phyloP scores from a whole-genome alignment of 768 basidiomycete genomes.

The Leccinum aurantiacum region DNA sequence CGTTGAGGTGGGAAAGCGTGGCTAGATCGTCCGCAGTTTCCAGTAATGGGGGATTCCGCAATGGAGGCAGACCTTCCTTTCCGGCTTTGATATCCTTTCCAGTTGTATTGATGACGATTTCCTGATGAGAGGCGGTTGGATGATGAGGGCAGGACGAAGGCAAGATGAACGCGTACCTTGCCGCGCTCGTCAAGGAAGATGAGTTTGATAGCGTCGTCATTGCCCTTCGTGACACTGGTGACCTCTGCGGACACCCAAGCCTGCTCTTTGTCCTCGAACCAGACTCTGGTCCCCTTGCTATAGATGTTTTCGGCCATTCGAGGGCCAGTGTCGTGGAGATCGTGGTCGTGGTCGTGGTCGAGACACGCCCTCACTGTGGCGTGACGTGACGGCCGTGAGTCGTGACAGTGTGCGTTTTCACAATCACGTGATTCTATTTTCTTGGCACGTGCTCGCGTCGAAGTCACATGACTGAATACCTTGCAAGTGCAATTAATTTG shows the following conservation, averaged over 20 bases:
- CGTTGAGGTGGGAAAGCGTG: conserved; percentile 96
- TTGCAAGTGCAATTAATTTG: too few relatives aligned
- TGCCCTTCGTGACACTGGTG: conserved; percentile 56
- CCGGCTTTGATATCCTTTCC: conserved; percentile 78
- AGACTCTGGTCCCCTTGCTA: conserved; percentile 85
- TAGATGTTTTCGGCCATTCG: conserved; percentile 94
- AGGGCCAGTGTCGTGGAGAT: conserved; percentile 35
- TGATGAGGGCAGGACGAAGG: conserved; percentile 2
- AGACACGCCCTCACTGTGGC: not conserved
- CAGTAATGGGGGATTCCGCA: conserved; percentile 93
- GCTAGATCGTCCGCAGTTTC: conserved; percentile 98
- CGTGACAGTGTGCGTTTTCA: conserved; percentile 21
- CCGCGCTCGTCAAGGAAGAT: conserved; percentile 88
- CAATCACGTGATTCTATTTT: conserved; percentile 16
- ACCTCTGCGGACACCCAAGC: conserved; percentile 95
- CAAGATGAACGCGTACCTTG: conserved; percentile 56
- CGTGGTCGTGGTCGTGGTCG: conserved; percentile 20
- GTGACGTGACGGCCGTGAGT: conserved; percentile 29
- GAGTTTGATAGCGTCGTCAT: conserved; percentile 78
- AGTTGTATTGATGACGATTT: conserved; percentile 76
- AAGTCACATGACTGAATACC: not conserved
- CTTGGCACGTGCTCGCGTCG: not conserved
- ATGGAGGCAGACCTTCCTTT: conserved; percentile 80
- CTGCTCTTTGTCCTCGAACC: conserved; percentile 93
- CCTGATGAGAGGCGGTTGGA: conserved; percentile 42